Conservation (phyloP, 2,329 filamentous ascomycete species). For the Chaetomium globosum region DNA sequence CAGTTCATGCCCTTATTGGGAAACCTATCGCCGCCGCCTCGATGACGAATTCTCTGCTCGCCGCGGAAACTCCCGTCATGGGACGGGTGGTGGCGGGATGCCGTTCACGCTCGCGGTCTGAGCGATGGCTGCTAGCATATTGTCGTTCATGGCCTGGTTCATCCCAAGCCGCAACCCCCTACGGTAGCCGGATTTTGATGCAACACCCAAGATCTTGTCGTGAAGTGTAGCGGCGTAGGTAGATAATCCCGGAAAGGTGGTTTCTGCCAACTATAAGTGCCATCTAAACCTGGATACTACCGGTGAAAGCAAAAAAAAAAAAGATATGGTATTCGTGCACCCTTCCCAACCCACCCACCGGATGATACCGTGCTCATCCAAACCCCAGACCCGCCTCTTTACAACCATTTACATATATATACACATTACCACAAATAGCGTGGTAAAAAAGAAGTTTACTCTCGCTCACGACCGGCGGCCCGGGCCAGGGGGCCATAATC, state of each 20-base stretch:
- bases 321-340: not conserved
- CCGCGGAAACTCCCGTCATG: no score
- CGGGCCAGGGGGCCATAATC: not conserved
- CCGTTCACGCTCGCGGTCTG: no score
- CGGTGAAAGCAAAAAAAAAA: not conserved
- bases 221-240: no score
- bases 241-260: not conserved
- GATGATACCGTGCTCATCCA: not conserved
- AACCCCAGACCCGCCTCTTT: not conserved
- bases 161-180: no score
- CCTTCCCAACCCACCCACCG: not conserved
- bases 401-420: slow-evolving; percentile 5
- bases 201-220: not conserved
- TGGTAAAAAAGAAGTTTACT: not conserved
- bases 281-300: not conserved
- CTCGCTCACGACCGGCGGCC: no score
- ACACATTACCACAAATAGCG: not conserved
- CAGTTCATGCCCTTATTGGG: not conserved
- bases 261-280: not conserved
- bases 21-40: no score
- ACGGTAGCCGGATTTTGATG: not conserved
- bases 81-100: no score
- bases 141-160: not conserved
- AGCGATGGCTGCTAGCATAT: no score
- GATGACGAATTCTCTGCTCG: no score